Base-by-base conservation (phyloP, 2,329 filamentous ascomycete species). In the Arthrinium puccinioides region DNA sequence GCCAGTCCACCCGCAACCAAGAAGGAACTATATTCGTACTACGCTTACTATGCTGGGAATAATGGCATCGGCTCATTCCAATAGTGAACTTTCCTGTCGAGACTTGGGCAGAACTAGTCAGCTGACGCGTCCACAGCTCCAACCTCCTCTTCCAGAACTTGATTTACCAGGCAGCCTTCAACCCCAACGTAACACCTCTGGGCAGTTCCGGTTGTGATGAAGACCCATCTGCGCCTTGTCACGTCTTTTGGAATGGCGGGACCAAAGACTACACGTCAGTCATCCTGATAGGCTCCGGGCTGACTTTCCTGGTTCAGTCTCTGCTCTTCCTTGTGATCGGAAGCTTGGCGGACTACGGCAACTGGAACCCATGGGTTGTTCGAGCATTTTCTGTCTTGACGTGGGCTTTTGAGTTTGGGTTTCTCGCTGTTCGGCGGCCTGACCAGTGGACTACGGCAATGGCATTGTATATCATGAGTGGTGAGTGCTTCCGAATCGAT, bases 101-200 rank as follows among this genome's bases (percentile, higher is more conserved):
- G n/a, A n/a, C n/a, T n/a, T n/a, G n/a, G n/a, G n/a, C n/a, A n/a
- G n/a, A n/a, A n/a, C n/a, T n/a, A n/a, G n/a, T n/a, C n/a, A n/a
- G n/a, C n/a, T n/a, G n/a, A n/a, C n/a, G n/a, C n/a, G n/a, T n/a
- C n/a, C 5, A 16, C 6, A 31, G 18, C 18, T 32, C 36, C 9
- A 16, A 18, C 4, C 23, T 38, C 4, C 29, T 38, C 10, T 33
- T 38, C 23, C 36, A 38, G 18, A 38, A 33, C 21, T 28, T 38
- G 19, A 38, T 38, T 6, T 33, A 19, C 30, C 36, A 38, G 21
- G 36, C 36, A 3, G 36, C 19, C n/a, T 38, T 38, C 30, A 15
- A 38, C 23, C 36, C 36, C 6, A 9, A 26, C 30, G 30, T 32
- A 9, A 14, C n/a, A 4, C 36, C 36, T 2, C 30, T 38, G 1